A percentile compares a stretch with the other conserved stretches of the same genome.
Evolutionary conservation across 805 yeast genomes (phyloP).

Genomic region (Debaryomyces castellii): DNA sequence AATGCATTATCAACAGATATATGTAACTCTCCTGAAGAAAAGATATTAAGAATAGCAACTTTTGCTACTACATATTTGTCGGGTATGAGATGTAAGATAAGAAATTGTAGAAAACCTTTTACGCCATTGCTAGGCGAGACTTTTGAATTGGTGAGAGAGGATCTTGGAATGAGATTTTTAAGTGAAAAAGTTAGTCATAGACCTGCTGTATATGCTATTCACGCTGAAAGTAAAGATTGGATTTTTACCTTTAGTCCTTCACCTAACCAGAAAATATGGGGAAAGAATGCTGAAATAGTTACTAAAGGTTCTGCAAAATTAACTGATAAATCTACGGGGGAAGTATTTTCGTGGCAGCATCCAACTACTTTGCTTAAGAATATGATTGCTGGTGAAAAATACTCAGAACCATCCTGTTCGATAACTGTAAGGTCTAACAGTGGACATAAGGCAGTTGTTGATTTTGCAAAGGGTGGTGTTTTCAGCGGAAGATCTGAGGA

Average conservation of each 20-base stretch:
- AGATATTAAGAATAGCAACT: slow-evolving; percentile 67
- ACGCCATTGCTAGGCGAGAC: slow-evolving; percentile 95
- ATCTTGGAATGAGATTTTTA: slow-evolving; percentile 67
- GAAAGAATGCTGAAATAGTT: slow-evolving; percentile 82
- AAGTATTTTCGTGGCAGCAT: slow-evolving; percentile 74
- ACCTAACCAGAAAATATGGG: slow-evolving; percentile 92
- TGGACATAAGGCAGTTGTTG: slow-evolving; percentile 70
- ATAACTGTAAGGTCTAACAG: slow-evolving; percentile 64
- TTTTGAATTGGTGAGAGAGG: slow-evolving; percentile 84
- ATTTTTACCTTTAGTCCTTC: slow-evolving; percentile 58
- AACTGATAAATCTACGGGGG: slow-evolving; percentile 59
- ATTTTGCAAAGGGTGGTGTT: slow-evolving; percentile 79
- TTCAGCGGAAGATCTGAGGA: slow-evolving; percentile 82
- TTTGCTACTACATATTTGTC: slow-evolving; percentile 81
- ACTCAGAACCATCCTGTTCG: slow-evolving; percentile 78
- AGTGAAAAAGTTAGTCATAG: slow-evolving; percentile 87
- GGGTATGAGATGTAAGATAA: slow-evolving; percentile 65
- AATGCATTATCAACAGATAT: slow-evolving; percentile 52
- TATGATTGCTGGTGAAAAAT: slow-evolving; percentile 92
- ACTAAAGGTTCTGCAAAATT: slow-evolving; percentile 71
- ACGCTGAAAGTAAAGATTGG: slow-evolving; percentile 76
- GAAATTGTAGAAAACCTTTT: slow-evolving; percentile 86
- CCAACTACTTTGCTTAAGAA: slow-evolving; percentile 84
- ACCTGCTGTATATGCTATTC: slow-evolving; percentile 82
- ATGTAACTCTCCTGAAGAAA: slow-evolving; percentile 50